A percentile compares a stretch with the other conserved stretches of the same genome.
Conservation (phyloP, 179 eudicot genomes). For the Amaranthus tricolor region DNA sequence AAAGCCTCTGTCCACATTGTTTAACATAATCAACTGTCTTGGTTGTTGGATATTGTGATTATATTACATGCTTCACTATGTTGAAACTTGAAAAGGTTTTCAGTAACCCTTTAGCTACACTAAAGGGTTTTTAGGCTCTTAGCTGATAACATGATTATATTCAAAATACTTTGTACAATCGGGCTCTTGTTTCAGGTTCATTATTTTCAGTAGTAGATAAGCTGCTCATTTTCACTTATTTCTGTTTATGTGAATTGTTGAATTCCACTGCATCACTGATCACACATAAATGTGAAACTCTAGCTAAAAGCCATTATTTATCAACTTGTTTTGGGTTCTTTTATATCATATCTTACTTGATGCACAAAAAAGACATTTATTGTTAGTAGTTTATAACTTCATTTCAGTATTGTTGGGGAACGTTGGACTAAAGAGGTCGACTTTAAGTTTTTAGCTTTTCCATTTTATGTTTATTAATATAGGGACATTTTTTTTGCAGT, state of each 20-base stretch:
- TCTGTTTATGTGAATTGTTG: background rate
- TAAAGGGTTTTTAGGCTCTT: background rate
- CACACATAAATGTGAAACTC: background rate
- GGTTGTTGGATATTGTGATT: background rate
- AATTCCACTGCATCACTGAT: background rate
- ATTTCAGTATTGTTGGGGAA: background rate
- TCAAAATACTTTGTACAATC: background rate
- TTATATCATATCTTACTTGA: background rate
- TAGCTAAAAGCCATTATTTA: background rate
- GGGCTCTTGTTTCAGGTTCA: background rate
- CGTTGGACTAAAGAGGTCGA: background rate
- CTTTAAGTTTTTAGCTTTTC: constrained; percentile 1
- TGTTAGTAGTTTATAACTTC: background rate
- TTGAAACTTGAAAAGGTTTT: background rate
- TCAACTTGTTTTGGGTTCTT: background rate
- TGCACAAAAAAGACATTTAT: background rate
- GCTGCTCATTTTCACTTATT: background rate
- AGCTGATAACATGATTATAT: background rate
- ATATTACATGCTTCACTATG: background rate
- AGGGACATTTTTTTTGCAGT: constrained; percentile 40
- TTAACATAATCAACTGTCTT: background rate
- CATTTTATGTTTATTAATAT: constrained; percentile 9
- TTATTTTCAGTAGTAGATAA: background rate
- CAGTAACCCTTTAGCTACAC: background rate
- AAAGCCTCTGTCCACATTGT: background rate